Base-by-base conservation (phyloP, 352 stramenopile species). In the Salisapilia sapeloensis region DNA sequence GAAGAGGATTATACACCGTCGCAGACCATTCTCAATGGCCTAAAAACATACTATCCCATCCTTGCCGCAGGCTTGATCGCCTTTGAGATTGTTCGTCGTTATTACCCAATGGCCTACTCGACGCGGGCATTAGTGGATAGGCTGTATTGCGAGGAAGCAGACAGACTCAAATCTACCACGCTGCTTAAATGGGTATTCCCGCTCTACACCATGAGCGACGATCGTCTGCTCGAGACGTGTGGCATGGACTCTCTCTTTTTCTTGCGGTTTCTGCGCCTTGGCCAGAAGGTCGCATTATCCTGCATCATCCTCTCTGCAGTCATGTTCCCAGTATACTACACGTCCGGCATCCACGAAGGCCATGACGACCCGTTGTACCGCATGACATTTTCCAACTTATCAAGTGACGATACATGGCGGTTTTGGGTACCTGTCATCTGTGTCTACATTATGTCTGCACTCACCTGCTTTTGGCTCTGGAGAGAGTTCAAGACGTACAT, bases 211-310 rank as follows among this genome's bases (percentile, higher is more conserved):
- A 66, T 58, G 4, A 62, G 55, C 16, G 74, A 89, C 48, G 70
- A 89, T 30, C 59, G 62, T 2, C 31, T 89, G 2, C 46, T 85
- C 23, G 53, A 77, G 36, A 44, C 56, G 11, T 85, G 72, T 35
- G 72, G 72, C 6, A 62, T 89, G 41, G 69, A 85, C 44, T 82
- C 72, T 38, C 54, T 89, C 18, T 80, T 84, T 42, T 80, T 82
- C 20, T 40, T 89, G 22, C 72, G 72, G 16, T 84, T 89, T 25
- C 8, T 85, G 37, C 42, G 61, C 4, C 29, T 89, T 3, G 72
- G 63, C 31, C 59, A 82, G 30, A 89, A 89, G 37, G 44, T 89
- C 3, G 65, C 72, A 22, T 44, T 39, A 5, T 51, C 78, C 21
- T 57, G 50, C 6, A 47, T 89, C 2, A 1, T 72, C 16, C 46